Conservation (phyloP, 257 asterid genomes). For the Mentha longifolia region DNA sequence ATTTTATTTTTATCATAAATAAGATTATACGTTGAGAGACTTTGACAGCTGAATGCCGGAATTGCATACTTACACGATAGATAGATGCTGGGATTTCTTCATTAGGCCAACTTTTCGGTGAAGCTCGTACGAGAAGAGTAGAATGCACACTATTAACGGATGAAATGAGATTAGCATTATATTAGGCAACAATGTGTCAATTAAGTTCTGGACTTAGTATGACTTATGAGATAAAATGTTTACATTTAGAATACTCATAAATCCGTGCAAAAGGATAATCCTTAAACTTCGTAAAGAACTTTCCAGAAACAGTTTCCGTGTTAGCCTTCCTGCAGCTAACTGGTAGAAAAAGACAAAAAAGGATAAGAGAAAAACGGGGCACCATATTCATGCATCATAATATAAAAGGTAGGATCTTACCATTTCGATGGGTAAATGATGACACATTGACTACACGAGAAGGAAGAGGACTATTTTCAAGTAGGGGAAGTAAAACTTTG, state of each 20-base stretch:
- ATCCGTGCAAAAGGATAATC: slow-evolving; percentile 68
- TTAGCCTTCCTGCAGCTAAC: slow-evolving; percentile 56
- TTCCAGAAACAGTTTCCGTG: slow-evolving; percentile 65
- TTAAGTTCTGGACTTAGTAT: background rate
- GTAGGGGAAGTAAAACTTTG: slow-evolving; percentile 71
- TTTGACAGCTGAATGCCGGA: background rate
- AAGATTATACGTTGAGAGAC: background rate
- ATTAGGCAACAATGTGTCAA: background rate
- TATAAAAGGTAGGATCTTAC: slow-evolving; percentile 43
- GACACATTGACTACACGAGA: slow-evolving; percentile 87
- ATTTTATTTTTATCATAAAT: background rate
- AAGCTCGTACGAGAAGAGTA: slow-evolving; percentile 88
- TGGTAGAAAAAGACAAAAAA: slow-evolving; percentile 36
- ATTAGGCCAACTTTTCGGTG: slow-evolving; percentile 58
- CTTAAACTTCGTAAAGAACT: slow-evolving; percentile 44
- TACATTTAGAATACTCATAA: slow-evolving; percentile 90
- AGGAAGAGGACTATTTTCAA: slow-evolving; percentile 67
- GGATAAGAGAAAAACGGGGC: background rate
- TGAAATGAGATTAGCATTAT: slow-evolving; percentile 31
- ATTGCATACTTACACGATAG: slow-evolving; percentile 61
- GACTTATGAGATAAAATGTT: slow-evolving; percentile 35
- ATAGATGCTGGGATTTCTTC: slow-evolving; percentile 59
- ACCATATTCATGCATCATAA: background rate
- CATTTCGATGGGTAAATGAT: slow-evolving; percentile 89
- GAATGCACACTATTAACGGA: slow-evolving; percentile 63